phyloP scores from a whole-genome alignment of 805 yeast genomes.

The Pichia scutulata region DNA sequence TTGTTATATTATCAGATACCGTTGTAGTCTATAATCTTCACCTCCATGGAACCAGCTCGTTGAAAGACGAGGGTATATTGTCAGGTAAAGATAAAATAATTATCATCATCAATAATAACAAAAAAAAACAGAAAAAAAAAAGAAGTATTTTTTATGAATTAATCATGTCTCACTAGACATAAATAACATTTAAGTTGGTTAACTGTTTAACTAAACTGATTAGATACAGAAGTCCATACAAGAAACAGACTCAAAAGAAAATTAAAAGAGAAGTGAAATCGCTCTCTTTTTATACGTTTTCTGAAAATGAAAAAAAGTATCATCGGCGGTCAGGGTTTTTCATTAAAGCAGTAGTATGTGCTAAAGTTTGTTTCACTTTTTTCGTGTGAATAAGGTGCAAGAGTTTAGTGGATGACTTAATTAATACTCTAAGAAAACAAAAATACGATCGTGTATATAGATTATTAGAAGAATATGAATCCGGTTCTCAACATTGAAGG shows the following conservation, averaged over 20 bases:
- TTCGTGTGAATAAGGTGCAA: too few relatives aligned
- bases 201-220: too few relatives aligned
- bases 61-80: constrained; percentile 18
- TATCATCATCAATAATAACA: constrained; percentile 11
- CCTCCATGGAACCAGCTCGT: constrained; percentile 18
- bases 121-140: background rate
- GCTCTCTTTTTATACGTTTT: background rate
- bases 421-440: too few relatives aligned
- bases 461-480: too few relatives aligned
- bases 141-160: background rate
- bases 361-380: too few relatives aligned
- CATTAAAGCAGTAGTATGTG: too few relatives aligned
- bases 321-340: background rate
- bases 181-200: background rate
- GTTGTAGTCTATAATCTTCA: constrained; percentile 28
- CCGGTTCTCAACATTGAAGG: too few relatives aligned
- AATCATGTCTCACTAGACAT: background rate
- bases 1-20: constrained; percentile 27
- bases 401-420: too few relatives aligned
- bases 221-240: too few relatives aligned
- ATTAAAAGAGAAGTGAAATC: background rate
- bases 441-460: too few relatives aligned
- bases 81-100: constrained; percentile 13
- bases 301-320: background rate
- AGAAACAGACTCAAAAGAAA: background rate